phyloP scores from a whole-genome alignment of 2,329 filamentous ascomycete genomes.

The Diaporthe humulicola region DNA sequence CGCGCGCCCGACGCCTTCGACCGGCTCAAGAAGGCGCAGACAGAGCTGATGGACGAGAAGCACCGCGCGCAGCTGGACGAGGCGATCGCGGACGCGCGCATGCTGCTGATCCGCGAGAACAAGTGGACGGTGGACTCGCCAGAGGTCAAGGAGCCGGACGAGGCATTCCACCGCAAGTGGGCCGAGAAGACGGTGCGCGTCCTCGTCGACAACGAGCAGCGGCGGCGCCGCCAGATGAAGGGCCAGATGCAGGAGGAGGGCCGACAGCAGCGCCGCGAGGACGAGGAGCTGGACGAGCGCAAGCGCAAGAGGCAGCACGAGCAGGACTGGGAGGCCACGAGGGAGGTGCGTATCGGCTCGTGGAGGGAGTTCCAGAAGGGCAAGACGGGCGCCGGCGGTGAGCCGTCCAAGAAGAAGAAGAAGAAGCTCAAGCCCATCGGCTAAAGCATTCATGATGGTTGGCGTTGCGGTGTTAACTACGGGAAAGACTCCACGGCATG shows the following conservation, averaged over 20 bases:
- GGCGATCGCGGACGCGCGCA: conserved; percentile 94
- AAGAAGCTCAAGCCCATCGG: conserved; percentile 72
- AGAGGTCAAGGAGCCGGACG: conserved; percentile 83
- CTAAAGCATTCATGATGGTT: conserved; percentile 47
- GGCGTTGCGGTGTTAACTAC: conserved; percentile 30
- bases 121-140: conserved; percentile 92
- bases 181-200: conserved; percentile 90
- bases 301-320: conserved; percentile 93
- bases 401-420: conserved; percentile 68
- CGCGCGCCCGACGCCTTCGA: conserved; percentile 96
- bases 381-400: conserved; percentile 61
- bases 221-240: conserved; percentile 86
- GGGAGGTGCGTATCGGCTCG: conserved; percentile 91
- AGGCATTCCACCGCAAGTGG: conserved; percentile 83
- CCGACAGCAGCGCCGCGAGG: conserved; percentile 85
- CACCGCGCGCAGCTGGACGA: conserved; percentile 89
- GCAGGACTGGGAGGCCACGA: conserved; percentile 92
- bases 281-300: conserved; percentile 84
- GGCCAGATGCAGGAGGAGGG: conserved; percentile 98
- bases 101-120: conserved; percentile 92
- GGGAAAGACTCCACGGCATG: conserved; percentile 14
- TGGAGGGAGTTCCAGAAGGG: conserved; percentile 94
- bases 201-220: conserved; percentile 91
- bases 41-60: conserved; percentile 93
- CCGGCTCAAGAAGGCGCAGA: conserved; percentile 94